These are phyloP conservation scores for Davidsoniella australis DNA, from an alignment of 2,329 filamentous ascomycete genomes.

Conservation along the genomic window DNA sequence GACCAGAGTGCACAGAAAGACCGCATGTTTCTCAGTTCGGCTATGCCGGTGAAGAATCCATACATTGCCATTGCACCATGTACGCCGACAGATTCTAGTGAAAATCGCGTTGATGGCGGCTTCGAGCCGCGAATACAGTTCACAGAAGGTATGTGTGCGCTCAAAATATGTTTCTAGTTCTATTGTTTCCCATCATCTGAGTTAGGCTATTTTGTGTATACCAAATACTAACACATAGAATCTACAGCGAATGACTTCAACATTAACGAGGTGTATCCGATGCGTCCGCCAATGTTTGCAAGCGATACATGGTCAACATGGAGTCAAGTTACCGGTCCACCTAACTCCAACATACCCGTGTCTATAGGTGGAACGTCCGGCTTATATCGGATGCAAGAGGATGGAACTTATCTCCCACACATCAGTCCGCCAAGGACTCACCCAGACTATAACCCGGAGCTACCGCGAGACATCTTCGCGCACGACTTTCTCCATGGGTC, in stretches of 20 bases:
- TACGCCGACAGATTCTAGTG: not conserved
- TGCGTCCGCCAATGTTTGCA: not conserved
- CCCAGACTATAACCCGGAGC: not conserved
- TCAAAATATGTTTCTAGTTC: no score
- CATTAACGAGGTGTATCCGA: constrained; percentile 1
- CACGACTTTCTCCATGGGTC: constrained; percentile 10
- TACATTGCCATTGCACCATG: constrained; percentile 1
- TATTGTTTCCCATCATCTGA: no score
- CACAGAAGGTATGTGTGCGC: not conserved
- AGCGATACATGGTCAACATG: constrained; percentile 14
- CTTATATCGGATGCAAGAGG: constrained; percentile 3
- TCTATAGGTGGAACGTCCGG: constrained; percentile 10
- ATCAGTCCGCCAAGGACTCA: not conserved
- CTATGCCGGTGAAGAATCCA: not conserved
- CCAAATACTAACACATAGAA: not conserved
- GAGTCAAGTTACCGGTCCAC: constrained; percentile 33
- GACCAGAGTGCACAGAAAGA: not conserved
- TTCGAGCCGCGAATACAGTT: not conserved
- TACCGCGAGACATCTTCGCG: constrained; percentile 8
- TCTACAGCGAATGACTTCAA: constrained; percentile 4
- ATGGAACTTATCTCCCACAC: not conserved
- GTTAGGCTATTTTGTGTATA: not conserved
- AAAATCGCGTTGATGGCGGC: no score
- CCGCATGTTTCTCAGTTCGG: constrained; percentile 2
- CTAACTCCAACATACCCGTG: constrained; percentile 24